phyloP scores from a whole-genome alignment of 331 rosid genomes.

The Rosa hybrid region DNA sequence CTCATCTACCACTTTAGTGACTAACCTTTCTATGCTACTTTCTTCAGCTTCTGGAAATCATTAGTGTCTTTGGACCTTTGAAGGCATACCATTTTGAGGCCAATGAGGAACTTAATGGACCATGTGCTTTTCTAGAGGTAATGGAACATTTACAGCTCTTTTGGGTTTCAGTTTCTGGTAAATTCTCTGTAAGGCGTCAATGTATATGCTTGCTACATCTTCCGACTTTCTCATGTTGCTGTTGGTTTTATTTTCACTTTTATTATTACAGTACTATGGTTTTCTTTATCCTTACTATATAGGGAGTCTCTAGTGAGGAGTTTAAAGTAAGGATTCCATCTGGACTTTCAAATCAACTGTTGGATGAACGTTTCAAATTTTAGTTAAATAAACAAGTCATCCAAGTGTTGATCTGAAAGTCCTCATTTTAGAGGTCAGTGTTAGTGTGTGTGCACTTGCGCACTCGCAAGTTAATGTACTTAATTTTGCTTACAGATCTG shows the following conservation, averaged over 20 bases:
- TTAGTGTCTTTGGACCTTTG: constrained; percentile 80
- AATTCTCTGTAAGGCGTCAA: neutral
- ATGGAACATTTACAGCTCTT: constrained; percentile 5
- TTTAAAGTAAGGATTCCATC: neutral
- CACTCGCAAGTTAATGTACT: neutral
- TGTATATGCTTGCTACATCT: neutral
- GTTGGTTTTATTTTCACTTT: neutral
- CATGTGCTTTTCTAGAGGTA: constrained; percentile 91
- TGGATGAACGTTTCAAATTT: neutral
- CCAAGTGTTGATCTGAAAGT: neutral
- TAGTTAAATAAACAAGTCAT: neutral
- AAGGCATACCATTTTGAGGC: constrained; percentile 81
- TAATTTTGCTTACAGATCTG: neutral
- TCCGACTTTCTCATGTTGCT: neutral
- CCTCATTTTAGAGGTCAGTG: neutral
- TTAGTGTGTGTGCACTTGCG: neutral
- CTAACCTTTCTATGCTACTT: constrained; percentile 20
- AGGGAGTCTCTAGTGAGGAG: neutral
- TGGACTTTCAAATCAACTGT: neutral
- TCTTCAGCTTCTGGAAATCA: constrained; percentile 78
- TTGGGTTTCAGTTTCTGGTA: constrained; percentile 5
- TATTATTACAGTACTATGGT: neutral
- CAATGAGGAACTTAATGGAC: constrained; percentile 38
- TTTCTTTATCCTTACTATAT: neutral
- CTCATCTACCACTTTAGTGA: constrained; percentile 12